Evolutionary conservation across 2,329 filamentous ascomycete genomes (phyloP).

Genomic region (Ceratocystis diversiconidia): DNA sequence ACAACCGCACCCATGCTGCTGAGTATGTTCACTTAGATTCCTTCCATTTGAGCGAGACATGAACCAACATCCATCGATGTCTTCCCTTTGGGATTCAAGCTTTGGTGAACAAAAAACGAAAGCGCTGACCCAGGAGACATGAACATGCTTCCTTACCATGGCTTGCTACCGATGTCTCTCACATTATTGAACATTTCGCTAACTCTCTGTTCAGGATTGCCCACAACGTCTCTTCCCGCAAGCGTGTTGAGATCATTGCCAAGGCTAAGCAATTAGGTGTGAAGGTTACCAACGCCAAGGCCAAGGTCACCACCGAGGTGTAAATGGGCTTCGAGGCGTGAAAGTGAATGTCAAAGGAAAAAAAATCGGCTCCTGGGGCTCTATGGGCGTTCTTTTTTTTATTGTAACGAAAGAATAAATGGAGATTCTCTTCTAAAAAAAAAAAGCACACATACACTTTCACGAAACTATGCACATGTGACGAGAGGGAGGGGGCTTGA

Average conservation of each 20-base stretch:
- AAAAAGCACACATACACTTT: slow-evolving; percentile 17
- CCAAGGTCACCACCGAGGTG: slow-evolving; percentile 92
- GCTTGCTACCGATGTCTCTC: neutral
- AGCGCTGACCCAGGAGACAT: neutral
- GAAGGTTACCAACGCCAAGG: slow-evolving; percentile 99
- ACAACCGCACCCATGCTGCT: slow-evolving; percentile 98
- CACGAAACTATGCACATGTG: slow-evolving; percentile 10
- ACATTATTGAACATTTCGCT: slow-evolving; percentile 22
- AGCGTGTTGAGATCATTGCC: slow-evolving; percentile 95
- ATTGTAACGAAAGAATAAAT: slow-evolving; percentile 18
- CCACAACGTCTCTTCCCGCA: slow-evolving; percentile 94
- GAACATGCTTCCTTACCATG: neutral
- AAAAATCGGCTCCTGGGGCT: slow-evolving; percentile 17
- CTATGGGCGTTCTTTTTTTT: slow-evolving; percentile 19
- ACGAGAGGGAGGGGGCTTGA: neutral
- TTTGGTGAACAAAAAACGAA: neutral
- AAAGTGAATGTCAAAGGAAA: slow-evolving; percentile 17
- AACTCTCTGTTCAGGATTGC: slow-evolving; percentile 58
- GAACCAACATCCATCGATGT: neutral
- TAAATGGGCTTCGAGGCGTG: slow-evolving; percentile 30
- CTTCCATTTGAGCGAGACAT: neutral
- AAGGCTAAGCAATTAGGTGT: slow-evolving; percentile 96
- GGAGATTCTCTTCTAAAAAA: slow-evolving; percentile 17
- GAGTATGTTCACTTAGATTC: slow-evolving; percentile 52
- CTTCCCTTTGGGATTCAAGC: neutral